Evolutionary conservation across 2,329 filamentous ascomycete genomes (phyloP).

Genomic region (Lithohypha guttulata): DNA sequence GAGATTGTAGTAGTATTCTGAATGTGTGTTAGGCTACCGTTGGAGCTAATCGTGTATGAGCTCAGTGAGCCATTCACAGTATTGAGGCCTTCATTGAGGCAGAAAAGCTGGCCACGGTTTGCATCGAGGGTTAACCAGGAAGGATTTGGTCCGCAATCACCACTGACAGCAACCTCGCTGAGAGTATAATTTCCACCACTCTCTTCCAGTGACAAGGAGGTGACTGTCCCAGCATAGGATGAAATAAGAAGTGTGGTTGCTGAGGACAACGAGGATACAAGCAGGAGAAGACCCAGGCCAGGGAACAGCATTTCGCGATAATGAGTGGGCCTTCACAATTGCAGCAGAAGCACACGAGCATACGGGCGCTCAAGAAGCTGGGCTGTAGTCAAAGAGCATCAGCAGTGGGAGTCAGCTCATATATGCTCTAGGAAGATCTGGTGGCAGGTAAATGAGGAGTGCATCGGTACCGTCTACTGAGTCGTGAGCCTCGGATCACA

Average conservation of each 20-base stretch:
- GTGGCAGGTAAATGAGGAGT: too few relatives aligned
- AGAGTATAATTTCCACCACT: conserved; percentile 22
- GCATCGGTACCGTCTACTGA: too few relatives aligned
- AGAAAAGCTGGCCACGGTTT: conserved; percentile 24
- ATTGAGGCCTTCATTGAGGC: conserved; percentile 27
- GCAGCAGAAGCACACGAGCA: too few relatives aligned
- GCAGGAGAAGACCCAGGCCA: too few relatives aligned
- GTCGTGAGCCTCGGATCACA: too few relatives aligned
- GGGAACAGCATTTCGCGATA: too few relatives aligned
- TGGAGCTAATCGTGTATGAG: conserved; percentile 17
- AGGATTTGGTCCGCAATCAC: conserved; percentile 24
- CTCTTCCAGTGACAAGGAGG: conserved; percentile 24
- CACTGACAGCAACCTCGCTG: conserved; percentile 12
- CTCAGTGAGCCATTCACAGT: conserved; percentile 25
- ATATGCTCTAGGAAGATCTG: too few relatives aligned
- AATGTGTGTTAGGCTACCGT: conserved; percentile 21
- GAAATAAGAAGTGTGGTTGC: conserved; percentile 27
- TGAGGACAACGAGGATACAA: not conserved
- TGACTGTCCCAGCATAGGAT: conserved; percentile 30
- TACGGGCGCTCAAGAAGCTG: too few relatives aligned
- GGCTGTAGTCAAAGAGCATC: too few relatives aligned
- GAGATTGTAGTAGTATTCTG: conserved; percentile 16
- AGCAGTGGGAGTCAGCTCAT: too few relatives aligned
- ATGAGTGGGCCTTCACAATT: too few relatives aligned
- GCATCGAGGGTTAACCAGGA: conserved; percentile 29